A percentile compares a stretch with the other conserved stretches of the same genome.
phyloP scores from a whole-genome alignment of 78 protist species.

The Dictyostelium capitatum region DNA sequence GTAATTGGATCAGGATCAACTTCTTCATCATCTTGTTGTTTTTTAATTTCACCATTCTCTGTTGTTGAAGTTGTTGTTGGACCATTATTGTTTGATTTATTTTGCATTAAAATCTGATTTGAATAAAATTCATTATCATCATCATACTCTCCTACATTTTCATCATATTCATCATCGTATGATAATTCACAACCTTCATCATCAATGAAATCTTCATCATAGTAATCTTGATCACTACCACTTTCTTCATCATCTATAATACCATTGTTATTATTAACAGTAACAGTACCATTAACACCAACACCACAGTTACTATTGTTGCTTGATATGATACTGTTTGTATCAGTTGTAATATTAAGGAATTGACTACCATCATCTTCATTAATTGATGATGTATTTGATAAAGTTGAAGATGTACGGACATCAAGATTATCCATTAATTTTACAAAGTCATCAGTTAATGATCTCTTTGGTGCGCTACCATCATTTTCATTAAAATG shows the following conservation, averaged over 20 bases:
- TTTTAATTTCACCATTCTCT: neutral
- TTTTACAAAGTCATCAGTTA: slow-evolving; percentile 32
- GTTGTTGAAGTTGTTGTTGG: neutral
- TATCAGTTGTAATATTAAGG: neutral
- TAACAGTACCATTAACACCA: neutral
- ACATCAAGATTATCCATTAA: slow-evolving; percentile 4
- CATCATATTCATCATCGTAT: slow-evolving; percentile 3
- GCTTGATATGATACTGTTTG: too few species aligned
- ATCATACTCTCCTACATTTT: neutral
- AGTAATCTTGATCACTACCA: neutral
- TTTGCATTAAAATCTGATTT: neutral
- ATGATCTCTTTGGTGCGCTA: neutral
- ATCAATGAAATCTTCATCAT: neutral
- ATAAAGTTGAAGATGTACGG: neutral
- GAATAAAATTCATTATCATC: neutral
- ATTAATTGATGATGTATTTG: neutral
- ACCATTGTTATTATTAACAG: neutral
- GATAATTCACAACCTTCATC: neutral
- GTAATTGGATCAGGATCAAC: slow-evolving; percentile 67
- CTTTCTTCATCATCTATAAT: neutral
- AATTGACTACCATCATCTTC: neutral
- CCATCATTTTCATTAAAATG: neutral
- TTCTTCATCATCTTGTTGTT: neutral
- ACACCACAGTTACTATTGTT: neutral
- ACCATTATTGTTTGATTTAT: neutral